These are phyloP conservation scores for Rhodotorula toruloides DNA, from an alignment of 768 basidiomycete genomes.

Conservation along the genomic window DNA sequence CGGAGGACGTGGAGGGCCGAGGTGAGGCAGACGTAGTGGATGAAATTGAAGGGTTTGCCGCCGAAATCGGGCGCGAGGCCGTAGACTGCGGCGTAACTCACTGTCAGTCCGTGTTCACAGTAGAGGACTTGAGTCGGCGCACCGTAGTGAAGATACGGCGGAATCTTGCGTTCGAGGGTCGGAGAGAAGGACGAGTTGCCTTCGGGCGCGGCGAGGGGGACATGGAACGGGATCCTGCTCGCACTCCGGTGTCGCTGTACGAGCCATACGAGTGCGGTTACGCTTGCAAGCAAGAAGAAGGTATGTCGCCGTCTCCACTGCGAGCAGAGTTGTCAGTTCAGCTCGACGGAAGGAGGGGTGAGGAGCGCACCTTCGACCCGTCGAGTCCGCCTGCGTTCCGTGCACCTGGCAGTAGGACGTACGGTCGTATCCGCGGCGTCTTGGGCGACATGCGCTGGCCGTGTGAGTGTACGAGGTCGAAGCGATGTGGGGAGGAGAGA, in stretches of 20 bases:
- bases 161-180: slow-evolving; percentile 9
- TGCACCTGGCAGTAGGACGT: too few relatives aligned
- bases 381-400: too few relatives aligned
- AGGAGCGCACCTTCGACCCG: neutral
- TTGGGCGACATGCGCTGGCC: too few relatives aligned
- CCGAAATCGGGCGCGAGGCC: slow-evolving; percentile 43
- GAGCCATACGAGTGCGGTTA: neutral
- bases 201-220: neutral
- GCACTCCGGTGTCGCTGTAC: slow-evolving; percentile 24
- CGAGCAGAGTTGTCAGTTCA: neutral
- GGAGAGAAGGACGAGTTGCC: slow-evolving; percentile 11
- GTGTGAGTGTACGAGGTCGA: too few relatives aligned
- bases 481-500: too few relatives aligned
- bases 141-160: slow-evolving; percentile 36
- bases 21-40: slow-evolving; percentile 45
- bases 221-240: slow-evolving; percentile 34
- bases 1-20: slow-evolving; percentile 43
- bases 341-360: neutral
- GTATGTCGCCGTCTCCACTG: neutral
- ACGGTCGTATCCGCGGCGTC: too few relatives aligned
- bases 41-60: slow-evolving; percentile 36
- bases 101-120: neutral
- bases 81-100: slow-evolving; percentile 41
- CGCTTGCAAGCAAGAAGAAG: neutral
- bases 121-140: neutral